Evolutionary conservation across 768 basidiomycete genomes (phyloP).

Genomic region (Trametes sanguinea): DNA sequence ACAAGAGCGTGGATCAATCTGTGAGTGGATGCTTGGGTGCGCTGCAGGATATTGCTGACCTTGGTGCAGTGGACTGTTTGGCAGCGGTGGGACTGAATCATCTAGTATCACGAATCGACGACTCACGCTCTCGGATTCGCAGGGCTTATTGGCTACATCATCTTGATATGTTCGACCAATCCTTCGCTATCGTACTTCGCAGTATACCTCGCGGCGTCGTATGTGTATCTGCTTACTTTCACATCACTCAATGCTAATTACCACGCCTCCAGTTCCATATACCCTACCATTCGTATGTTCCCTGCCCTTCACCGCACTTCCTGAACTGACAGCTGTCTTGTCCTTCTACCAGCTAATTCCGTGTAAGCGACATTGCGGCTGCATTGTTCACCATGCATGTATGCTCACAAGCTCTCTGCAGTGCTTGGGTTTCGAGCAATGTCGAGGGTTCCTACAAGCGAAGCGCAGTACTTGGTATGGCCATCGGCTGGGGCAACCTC

Average conservation of each 20-base stretch:
- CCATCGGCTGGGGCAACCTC: slow-evolving; percentile 68
- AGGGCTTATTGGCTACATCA: slow-evolving; percentile 64
- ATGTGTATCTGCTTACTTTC: slow-evolving; percentile 32
- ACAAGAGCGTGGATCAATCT: slow-evolving; percentile 60
- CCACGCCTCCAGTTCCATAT: slow-evolving; percentile 40
- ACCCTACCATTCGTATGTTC: slow-evolving; percentile 47
- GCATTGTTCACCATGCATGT: slow-evolving; percentile 18
- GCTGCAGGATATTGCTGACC: neutral
- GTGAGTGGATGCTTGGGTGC: slow-evolving; percentile 37
- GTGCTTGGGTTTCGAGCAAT: slow-evolving; percentile 74
- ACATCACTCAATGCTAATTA: neutral
- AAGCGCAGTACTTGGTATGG: slow-evolving; percentile 67
- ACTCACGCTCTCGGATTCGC: slow-evolving; percentile 1
- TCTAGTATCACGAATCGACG: neutral
- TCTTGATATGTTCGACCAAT: slow-evolving; percentile 59
- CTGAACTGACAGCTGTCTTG: neutral
- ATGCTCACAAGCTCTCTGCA: slow-evolving; percentile 22
- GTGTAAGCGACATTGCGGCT: slow-evolving; percentile 40
- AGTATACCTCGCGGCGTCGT: slow-evolving; percentile 70
- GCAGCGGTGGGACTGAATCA: slow-evolving; percentile 31
- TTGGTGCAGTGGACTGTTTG: slow-evolving; percentile 30
- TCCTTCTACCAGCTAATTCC: slow-evolving; percentile 36
- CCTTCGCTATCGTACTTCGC: slow-evolving; percentile 74
- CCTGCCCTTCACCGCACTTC: neutral
- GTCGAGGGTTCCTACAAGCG: slow-evolving; percentile 77